These are phyloP conservation scores for Ascochyta viciae-villosae DNA, from an alignment of 2,329 filamentous ascomycete genomes.

Conservation along the genomic window DNA sequence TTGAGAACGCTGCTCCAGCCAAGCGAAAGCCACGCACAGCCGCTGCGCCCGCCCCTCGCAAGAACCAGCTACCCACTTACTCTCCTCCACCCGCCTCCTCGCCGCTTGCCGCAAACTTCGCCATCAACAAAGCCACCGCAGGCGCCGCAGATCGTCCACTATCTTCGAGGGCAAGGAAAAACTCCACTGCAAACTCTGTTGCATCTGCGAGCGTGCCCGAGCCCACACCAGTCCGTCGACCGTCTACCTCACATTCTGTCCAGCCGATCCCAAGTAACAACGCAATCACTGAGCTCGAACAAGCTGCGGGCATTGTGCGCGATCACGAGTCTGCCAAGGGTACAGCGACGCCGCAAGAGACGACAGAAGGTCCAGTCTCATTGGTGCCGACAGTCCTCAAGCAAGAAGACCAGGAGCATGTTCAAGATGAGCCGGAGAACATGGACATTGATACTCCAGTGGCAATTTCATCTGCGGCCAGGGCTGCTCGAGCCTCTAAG, in stretches of 20 bases:
- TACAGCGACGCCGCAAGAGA: slow-evolving; percentile 41
- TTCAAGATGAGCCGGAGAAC: slow-evolving; percentile 50
- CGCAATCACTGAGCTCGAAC: slow-evolving; percentile 42
- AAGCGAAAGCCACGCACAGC: slow-evolving; percentile 76
- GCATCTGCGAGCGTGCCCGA: slow-evolving; percentile 61
- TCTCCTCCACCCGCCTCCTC: slow-evolving; percentile 79
- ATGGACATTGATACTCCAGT: slow-evolving; percentile 44
- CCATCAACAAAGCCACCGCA: slow-evolving; percentile 61
- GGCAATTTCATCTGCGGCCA: slow-evolving; percentile 39
- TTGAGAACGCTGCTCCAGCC: slow-evolving; percentile 46
- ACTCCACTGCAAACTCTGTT: slow-evolving; percentile 59
- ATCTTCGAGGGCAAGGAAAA: slow-evolving; percentile 77
- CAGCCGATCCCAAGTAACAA: slow-evolving; percentile 39
- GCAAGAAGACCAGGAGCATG: slow-evolving; percentile 57
- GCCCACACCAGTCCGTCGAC: slow-evolving; percentile 34
- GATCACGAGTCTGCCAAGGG: slow-evolving; percentile 35
- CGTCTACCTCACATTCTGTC: slow-evolving; percentile 47
- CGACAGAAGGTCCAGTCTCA: slow-evolving; percentile 27
- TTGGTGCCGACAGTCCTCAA: slow-evolving; percentile 61
- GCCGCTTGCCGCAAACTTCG: slow-evolving; percentile 72
- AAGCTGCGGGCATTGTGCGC: slow-evolving; percentile 36
- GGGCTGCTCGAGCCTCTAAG: slow-evolving; percentile 55
- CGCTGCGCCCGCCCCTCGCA: slow-evolving; percentile 76
- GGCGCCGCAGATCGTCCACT: slow-evolving; percentile 62
- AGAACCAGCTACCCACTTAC: slow-evolving; percentile 65